A percentile compares a stretch with the other conserved stretches of the same genome.
phyloP scores from a whole-genome alignment of 2,329 filamentous ascomycete species.

The Cladophialophora bantiana region DNA sequence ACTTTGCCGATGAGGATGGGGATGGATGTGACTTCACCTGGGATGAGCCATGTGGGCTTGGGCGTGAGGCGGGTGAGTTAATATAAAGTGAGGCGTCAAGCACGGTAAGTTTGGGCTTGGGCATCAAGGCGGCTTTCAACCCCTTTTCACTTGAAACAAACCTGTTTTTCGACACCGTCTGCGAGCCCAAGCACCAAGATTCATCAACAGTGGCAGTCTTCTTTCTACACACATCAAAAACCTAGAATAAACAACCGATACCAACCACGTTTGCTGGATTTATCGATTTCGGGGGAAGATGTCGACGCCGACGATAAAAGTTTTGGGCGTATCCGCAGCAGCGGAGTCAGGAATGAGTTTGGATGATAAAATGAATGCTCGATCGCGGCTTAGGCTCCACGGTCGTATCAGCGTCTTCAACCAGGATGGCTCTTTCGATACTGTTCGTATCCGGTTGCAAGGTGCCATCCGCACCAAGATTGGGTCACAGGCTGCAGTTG shows the following conservation, averaged over 20 bases:
- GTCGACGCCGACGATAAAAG: constrained; percentile 30
- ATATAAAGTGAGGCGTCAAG: constrained; percentile 20
- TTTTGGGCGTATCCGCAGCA: constrained; percentile 28
- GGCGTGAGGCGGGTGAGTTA: constrained; percentile 16
- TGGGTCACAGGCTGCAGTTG: constrained; percentile 24
- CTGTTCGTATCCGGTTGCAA: constrained; percentile 27
- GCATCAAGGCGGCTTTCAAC: constrained; percentile 24
- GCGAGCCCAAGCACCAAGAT: not conserved
- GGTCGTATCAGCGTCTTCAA: constrained; percentile 28
- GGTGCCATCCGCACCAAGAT: constrained; percentile 31
- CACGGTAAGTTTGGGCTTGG: constrained; percentile 22
- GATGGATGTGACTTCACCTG: not conserved
- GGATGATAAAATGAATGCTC: constrained; percentile 21
- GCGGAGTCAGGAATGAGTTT: not conserved
- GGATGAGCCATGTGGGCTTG: constrained; percentile 18
- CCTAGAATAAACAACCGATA: not conserved
- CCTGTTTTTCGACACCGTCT: constrained; percentile 13
- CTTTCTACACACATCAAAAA: not conserved
- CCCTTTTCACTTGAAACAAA: constrained; percentile 28
- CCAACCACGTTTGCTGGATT: not conserved
- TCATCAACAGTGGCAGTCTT: constrained; percentile 13
- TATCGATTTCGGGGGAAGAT: constrained; percentile 14
- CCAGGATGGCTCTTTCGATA: constrained; percentile 31
- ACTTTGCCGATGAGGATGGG: constrained; percentile 4
- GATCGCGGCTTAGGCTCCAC: constrained; percentile 23